A percentile compares a stretch with the other conserved stretches of the same genome.
Evolutionary conservation across 345 rosid genomes (phyloP).

Genomic region (Brassica incana): DNA sequence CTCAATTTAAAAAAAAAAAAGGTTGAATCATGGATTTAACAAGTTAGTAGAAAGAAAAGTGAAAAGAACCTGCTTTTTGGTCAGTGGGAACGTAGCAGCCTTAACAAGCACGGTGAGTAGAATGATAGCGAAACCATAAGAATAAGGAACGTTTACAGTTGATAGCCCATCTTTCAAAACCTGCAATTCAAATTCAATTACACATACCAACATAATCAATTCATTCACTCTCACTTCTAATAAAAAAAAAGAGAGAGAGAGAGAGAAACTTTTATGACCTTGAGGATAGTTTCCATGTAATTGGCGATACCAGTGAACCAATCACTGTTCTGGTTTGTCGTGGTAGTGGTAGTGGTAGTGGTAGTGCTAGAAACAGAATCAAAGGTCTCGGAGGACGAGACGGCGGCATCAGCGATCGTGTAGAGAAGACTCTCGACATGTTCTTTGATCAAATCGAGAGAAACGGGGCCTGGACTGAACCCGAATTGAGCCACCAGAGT

Average conservation of each 20-base stretch:
- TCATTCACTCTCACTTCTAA: background rate
- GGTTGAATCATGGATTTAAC: background rate
- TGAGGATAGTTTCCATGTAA: slow-evolving; percentile 77
- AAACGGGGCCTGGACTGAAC: slow-evolving; percentile 44
- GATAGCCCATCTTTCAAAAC: slow-evolving; percentile 82
- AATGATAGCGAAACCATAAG: slow-evolving; percentile 93
- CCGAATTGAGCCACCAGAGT: slow-evolving; percentile 62
- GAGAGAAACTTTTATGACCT: slow-evolving; percentile 42
- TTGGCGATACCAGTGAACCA: slow-evolving; percentile 89
- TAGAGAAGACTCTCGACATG: slow-evolving; percentile 59
- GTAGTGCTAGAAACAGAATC: slow-evolving; percentile 32
- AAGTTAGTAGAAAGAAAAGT: background rate
- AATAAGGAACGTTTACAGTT: slow-evolving; percentile 69
- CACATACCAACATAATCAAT: background rate
- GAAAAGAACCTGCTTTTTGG: slow-evolving; percentile 79
- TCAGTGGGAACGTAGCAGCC: slow-evolving; percentile 92
- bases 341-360: slow-evolving; percentile 17
- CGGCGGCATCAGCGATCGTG: slow-evolving; percentile 85
- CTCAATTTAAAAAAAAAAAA: background rate
- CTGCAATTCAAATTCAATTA: slow-evolving; percentile 43
- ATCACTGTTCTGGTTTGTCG: slow-evolving; percentile 60
- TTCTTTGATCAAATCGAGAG: slow-evolving; percentile 47
- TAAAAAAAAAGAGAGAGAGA: background rate
- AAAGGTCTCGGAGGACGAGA: slow-evolving; percentile 59
- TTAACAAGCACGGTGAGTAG: slow-evolving; percentile 85